Percentiles rank a stretch among this genome's conserved stretches.
Conservation (phyloP, 169 alveolate species). For the Pseudocohnilembus persalinus region DNA sequence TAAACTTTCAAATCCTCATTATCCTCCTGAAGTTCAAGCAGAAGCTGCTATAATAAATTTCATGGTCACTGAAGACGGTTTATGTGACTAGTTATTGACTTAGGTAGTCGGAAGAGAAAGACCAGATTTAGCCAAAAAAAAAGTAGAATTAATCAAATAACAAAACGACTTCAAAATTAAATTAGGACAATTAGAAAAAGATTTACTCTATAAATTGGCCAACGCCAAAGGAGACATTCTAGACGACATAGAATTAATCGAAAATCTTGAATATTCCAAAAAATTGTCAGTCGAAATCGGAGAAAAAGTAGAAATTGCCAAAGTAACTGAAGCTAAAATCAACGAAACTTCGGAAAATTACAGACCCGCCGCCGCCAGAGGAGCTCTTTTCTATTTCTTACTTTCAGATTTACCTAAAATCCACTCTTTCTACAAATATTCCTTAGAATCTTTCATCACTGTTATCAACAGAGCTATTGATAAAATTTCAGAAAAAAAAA, state of each 20-base stretch:
- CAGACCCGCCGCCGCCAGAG: conserved; percentile 94
- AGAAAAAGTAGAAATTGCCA: conserved; percentile 93
- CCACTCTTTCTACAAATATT: conserved; percentile 93
- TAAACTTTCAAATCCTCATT: conserved; percentile 94
- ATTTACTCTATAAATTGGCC: conserved; percentile 89
- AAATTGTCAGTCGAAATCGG: conserved; percentile 92
- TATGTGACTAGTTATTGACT: conserved; percentile 94
- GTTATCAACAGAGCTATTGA: conserved; percentile 94
- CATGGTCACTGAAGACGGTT: conserved; percentile 95
- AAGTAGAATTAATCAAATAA: conserved; percentile 91
- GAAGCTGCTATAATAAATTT: conserved; percentile 94
- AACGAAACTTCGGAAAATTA: conserved; percentile 93
- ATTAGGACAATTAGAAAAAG: conserved; percentile 92
- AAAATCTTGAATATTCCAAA: conserved; percentile 93
- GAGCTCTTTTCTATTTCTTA: conserved; percentile 92
- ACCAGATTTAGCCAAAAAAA: conserved; percentile 89
- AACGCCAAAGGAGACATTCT: conserved; percentile 92
- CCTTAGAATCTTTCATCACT: conserved; percentile 92
- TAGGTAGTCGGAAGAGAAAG: conserved; percentile 94
- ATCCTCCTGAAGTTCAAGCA: conserved; percentile 96
- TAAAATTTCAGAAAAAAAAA: conserved; percentile 86
- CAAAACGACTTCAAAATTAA: conserved; percentile 94
- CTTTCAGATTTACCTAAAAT: conserved; percentile 90
- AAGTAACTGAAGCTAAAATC: conserved; percentile 92
- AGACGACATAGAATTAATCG: conserved; percentile 93